Percentiles rank a stretch among this genome's conserved stretches.
phyloP scores from a whole-genome alignment of 2,329 filamentous ascomycete genomes.

The Talaromyces sp. region DNA sequence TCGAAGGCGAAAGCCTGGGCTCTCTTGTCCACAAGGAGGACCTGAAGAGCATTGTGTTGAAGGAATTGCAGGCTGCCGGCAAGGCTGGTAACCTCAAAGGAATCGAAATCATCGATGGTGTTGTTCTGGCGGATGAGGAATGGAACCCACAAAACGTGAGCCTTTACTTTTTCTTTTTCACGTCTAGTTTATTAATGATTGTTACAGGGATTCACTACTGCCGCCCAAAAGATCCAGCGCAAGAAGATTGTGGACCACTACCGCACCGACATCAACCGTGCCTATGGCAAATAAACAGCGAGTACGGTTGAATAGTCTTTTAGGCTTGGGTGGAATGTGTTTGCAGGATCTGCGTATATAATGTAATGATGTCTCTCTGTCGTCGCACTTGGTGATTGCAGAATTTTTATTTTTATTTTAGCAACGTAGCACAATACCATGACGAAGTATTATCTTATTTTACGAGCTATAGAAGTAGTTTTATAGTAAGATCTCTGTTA shows the following conservation, averaged over 20 bases:
- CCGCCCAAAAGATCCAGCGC: conserved; percentile 67
- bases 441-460: not conserved
- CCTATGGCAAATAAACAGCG: conserved; percentile 40
- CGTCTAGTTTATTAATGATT: conserved; percentile 23
- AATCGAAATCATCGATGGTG: conserved; percentile 39
- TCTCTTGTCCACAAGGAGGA: conserved; percentile 54
- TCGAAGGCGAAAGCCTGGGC: conserved; percentile 60
- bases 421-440: not conserved
- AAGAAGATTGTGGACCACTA: conserved; percentile 60
- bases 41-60: conserved; percentile 35
- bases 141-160: conserved; percentile 40
- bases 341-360: conserved; percentile 2
- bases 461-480: not conserved
- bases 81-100: conserved; percentile 30
- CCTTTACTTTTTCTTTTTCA: conserved; percentile 10
- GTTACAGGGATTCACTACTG: conserved; percentile 56
- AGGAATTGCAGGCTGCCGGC: conserved; percentile 34
- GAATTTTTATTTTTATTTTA: not conserved
- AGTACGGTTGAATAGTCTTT: not conserved
- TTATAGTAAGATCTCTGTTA: too few species aligned
- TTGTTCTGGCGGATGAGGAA: conserved; percentile 41
- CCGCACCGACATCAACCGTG: conserved; percentile 55
- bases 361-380: conserved; percentile 3
- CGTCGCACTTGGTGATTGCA: not conserved
- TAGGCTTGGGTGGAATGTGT: not conserved